phyloP scores from a whole-genome alignment of 2,329 filamentous ascomycete genomes.

The Pyrenochaeta sp. region DNA sequence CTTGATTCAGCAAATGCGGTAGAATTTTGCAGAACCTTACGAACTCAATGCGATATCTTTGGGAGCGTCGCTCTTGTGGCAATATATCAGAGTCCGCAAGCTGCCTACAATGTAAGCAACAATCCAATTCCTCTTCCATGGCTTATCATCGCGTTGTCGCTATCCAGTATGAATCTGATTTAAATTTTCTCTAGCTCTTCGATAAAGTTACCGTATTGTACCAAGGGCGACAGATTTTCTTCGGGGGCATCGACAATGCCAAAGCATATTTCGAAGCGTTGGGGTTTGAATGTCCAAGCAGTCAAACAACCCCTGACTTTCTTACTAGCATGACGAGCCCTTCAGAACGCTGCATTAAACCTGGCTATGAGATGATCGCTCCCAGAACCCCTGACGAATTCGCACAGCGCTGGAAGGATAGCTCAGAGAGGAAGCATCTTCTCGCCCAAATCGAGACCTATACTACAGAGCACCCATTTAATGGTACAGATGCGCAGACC shows the following conservation, averaged over 20 bases:
- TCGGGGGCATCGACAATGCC: slow-evolving; percentile 68
- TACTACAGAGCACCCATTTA: slow-evolving; percentile 55
- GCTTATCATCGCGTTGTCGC: background rate
- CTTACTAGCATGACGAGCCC: slow-evolving; percentile 68
- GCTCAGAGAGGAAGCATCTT: slow-evolving; percentile 48
- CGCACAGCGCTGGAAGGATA: slow-evolving; percentile 62
- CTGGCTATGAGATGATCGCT: slow-evolving; percentile 53
- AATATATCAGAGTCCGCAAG: slow-evolving; percentile 71
- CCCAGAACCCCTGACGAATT: slow-evolving; percentile 49
- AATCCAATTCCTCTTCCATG: background rate
- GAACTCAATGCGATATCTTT: slow-evolving; percentile 59
- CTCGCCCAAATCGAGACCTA: slow-evolving; percentile 52
- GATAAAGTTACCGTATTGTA: slow-evolving; percentile 76
- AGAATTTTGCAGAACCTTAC: slow-evolving; percentile 64
- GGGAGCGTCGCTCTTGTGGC: slow-evolving; percentile 57
- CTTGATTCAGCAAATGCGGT: slow-evolving; percentile 58
- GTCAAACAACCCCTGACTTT: slow-evolving; percentile 68
- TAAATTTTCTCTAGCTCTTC: slow-evolving; percentile 52
- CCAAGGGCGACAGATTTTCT: slow-evolving; percentile 77
- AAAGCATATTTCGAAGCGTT: slow-evolving; percentile 73
- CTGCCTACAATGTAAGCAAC: slow-evolving; percentile 65
- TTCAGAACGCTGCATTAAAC: slow-evolving; percentile 50
- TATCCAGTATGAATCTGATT: background rate
- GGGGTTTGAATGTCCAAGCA: slow-evolving; percentile 73
- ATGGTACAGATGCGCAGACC: slow-evolving; percentile 53